Evolutionary conservation across 148 eudicot genomes (phyloP), one percentile per base, ranked within the genome.

Genomic region (Nepenthes mirabilis): DNA sequence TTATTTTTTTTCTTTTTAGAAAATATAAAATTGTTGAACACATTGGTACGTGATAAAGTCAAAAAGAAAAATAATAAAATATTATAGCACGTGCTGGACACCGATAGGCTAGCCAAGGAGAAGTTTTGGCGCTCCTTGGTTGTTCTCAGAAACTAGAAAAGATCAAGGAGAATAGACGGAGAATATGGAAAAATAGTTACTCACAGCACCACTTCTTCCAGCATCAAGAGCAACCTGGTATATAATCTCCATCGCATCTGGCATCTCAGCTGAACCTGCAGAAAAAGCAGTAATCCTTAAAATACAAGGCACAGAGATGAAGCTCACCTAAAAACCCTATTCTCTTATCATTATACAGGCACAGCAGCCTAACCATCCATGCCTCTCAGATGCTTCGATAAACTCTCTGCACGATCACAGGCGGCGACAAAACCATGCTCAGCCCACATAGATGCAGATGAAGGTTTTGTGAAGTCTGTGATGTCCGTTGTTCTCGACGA

Each of bases 191-290:
- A 37, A 47, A 60, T 47, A 50, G 48, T 34, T 56, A 55, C 83
- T 32, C 68, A 79, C 83, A 52, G 75, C 83, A 40, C 80, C 83
- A 47, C 34, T 11, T 66, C 60, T 79, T 50, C 83, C 83, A 55
- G 66, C 64, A 34, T 53, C 72, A 32, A 79, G 67, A 9, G 83
- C 83, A 53, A 72, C 54, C 49, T 75, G 70, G 55, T 47, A 79
- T 66, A 79, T 72, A 49, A 75, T 70, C 61, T 75, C 83, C 68
- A 70, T 61, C 1, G 80, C 80, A 61, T 79, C 72, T 40, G 83
- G 83, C 80, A 79, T 73, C 68, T 67, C 69, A 2, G 69, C 72
- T 14, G 61, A 59, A 43, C 77, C 83, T 77, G 47, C 2, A 48
- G 55, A 35, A 37, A 34, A 58, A 52, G 10, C 34, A 7, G 14